phyloP scores from a whole-genome alignment of 805 yeast species.

The Jamesozyma lodderae region DNA sequence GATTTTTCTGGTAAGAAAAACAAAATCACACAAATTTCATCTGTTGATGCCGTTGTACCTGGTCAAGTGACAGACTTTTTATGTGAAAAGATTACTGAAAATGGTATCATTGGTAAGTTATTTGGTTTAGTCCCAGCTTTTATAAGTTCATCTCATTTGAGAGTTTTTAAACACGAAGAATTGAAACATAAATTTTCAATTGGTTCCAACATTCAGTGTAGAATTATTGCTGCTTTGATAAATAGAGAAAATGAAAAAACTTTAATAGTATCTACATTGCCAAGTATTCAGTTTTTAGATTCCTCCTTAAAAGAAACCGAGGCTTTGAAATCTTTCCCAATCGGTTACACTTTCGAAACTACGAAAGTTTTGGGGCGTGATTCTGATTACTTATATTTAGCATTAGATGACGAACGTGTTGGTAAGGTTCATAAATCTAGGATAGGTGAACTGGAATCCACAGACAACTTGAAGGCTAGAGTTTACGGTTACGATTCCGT shows the following conservation, averaged over 20 bases:
- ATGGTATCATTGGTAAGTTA: conserved; percentile 65
- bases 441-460: conserved; percentile 39
- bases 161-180: conserved; percentile 36
- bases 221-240: conserved; percentile 55
- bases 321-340: conserved; percentile 58
- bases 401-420: conserved; percentile 43
- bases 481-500: conserved; percentile 58
- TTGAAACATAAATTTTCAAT: conserved; percentile 55
- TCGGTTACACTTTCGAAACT: conserved; percentile 53
- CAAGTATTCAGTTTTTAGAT: conserved; percentile 37
- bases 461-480: conserved; percentile 73
- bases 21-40: conserved; percentile 47
- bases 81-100: conserved; percentile 45
- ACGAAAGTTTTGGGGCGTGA: conserved; percentile 57
- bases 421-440: conserved; percentile 81
- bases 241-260: conserved; percentile 46
- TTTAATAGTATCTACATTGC: conserved; percentile 49
- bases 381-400: conserved; percentile 45
- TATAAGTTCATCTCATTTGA: conserved; percentile 57
- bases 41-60: conserved; percentile 75
- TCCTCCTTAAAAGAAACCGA: conserved; percentile 13
- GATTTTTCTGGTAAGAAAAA: conserved; percentile 38
- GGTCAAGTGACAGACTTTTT: conserved; percentile 74
- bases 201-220: conserved; percentile 60
- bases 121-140: conserved; percentile 71